Conservation (phyloP, 108 stramenopile species). For the Ochromonas danica region DNA sequence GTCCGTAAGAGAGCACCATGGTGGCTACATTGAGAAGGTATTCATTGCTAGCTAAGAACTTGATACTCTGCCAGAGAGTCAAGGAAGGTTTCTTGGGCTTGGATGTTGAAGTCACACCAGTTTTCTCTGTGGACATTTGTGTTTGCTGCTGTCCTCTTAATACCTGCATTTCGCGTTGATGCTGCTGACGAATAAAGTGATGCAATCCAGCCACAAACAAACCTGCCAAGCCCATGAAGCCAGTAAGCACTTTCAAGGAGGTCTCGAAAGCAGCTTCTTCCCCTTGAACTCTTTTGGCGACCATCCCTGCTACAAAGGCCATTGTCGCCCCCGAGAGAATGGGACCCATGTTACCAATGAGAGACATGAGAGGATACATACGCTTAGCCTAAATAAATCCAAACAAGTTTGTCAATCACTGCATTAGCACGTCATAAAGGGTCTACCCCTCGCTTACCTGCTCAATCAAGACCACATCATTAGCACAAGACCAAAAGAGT, state of each 20-base stretch:
- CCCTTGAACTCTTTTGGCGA: conserved; percentile 70
- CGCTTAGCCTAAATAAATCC: neutral
- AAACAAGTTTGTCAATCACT: neutral
- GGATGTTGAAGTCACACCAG: neutral
- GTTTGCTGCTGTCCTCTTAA: neutral
- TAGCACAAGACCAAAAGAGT: conserved; percentile 95
- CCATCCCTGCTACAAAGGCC: conserved; percentile 71
- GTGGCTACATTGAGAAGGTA: conserved; percentile 82
- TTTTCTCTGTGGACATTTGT: neutral
- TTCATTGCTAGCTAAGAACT: conserved; percentile 78
- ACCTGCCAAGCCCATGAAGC: conserved; percentile 53
- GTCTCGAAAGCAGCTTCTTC: conserved; percentile 68
- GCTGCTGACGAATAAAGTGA: neutral
- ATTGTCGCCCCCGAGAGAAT: conserved; percentile 86
- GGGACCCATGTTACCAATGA: conserved; percentile 67
- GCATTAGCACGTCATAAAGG: neutral
- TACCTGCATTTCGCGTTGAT: neutral
- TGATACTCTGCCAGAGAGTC: conserved; percentile 75
- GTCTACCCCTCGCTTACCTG: conserved; percentile 74
- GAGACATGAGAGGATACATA: conserved; percentile 9
- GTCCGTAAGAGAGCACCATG: conserved; percentile 86
- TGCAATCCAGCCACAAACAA: neutral
- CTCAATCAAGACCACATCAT: conserved; percentile 80
- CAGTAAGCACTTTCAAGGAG: conserved; percentile 71
- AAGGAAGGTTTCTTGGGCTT: conserved; percentile 60